A percentile compares a stretch with the other conserved stretches of the same genome.
phyloP scores from a whole-genome alignment of 441 rosid genomes.

The Viola pubescens region DNA sequence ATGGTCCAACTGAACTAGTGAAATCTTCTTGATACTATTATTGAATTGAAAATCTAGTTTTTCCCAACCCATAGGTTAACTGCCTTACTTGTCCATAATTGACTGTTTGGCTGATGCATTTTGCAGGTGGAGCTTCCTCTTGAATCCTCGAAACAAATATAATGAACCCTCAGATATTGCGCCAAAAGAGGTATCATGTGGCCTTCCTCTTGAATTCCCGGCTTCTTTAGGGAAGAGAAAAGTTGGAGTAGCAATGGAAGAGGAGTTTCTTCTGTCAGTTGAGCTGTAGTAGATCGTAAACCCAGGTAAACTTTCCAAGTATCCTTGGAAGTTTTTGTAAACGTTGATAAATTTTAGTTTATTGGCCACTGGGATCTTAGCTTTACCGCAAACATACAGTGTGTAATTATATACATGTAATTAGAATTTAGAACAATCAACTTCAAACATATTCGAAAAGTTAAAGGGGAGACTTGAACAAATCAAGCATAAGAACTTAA shows the following conservation, averaged over 20 bases:
- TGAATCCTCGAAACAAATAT: constrained; percentile 11
- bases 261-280: background rate
- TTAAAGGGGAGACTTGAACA: no score
- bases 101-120: constrained; percentile 1
- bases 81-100: no score
- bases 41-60: background rate
- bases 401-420: no score
- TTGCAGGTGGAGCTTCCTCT: constrained; percentile 23
- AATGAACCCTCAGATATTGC: background rate
- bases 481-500: no score
- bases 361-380: no score
- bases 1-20: no score
- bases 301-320: constrained; percentile 10
- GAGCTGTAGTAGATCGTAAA: background rate
- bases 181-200: background rate
- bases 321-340: background rate
- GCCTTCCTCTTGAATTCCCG: constrained; percentile 1
- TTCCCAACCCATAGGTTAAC: background rate
- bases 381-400: no score
- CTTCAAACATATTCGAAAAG: no score
- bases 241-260: background rate
- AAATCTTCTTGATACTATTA: background rate
- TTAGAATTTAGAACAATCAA: no score
- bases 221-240: background rate
- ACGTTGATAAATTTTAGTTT: no score